Conservation (phyloP, 768 basidiomycete species). For the Amanita pallidorosea region DNA sequence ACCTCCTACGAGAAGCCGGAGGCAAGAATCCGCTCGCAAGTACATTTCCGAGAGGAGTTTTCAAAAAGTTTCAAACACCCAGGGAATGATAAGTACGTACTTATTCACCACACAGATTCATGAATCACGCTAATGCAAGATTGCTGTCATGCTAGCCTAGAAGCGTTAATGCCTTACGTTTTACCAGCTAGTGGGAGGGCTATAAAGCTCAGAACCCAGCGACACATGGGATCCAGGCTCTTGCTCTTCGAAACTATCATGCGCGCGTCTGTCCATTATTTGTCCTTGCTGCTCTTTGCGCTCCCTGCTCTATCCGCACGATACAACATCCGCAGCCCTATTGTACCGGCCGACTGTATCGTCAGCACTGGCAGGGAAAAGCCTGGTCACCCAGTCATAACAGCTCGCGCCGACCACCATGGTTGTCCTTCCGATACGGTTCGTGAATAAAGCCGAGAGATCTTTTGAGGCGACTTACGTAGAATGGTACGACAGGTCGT, state of each 20-base stretch:
- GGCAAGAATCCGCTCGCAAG: too few relatives aligned
- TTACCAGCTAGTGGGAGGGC: too few relatives aligned
- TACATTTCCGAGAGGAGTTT: too few relatives aligned
- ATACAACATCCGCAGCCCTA: neutral
- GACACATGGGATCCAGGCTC: too few relatives aligned
- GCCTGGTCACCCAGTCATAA: neutral
- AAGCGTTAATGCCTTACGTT: too few relatives aligned
- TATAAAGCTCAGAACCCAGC: too few relatives aligned
- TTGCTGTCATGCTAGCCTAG: too few relatives aligned
- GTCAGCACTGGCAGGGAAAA: neutral
- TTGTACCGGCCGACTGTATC: neutral
- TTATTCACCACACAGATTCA: too few relatives aligned
- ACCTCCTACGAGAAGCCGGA: too few relatives aligned
- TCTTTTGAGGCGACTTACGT: neutral
- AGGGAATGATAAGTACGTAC: too few relatives aligned
- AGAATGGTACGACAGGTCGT: neutral
- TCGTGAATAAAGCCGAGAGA: neutral
- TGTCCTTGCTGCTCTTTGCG: neutral
- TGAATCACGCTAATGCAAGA: too few relatives aligned
- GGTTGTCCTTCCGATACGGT: neutral
- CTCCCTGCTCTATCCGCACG: neutral
- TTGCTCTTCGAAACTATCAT: neutral
- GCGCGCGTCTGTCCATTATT: neutral
- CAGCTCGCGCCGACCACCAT: neutral
- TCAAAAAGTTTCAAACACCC: too few relatives aligned